Percentiles rank a stretch among this genome's conserved stretches.
Evolutionary conservation across 208 protist species (phyloP).

Genomic region (Acanthamoeba royreba): DNA sequence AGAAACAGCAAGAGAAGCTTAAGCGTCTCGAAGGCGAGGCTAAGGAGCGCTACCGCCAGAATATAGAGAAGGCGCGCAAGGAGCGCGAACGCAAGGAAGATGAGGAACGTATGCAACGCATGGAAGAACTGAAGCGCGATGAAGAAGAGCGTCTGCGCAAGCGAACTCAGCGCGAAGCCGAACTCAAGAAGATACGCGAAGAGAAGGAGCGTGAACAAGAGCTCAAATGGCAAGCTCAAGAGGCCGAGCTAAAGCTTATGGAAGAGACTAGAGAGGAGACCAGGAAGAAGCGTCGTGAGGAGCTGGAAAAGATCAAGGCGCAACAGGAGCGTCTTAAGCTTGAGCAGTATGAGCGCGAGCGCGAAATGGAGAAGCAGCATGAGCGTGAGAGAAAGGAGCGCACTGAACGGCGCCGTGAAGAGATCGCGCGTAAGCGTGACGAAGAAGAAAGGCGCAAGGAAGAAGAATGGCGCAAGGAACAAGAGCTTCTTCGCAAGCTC

Average conservation of each 20-base stretch:
- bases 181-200: not conserved
- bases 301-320: not conserved
- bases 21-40: constrained; percentile 41
- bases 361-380: not conserved
- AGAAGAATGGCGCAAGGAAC: constrained; percentile 5
- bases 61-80: not conserved
- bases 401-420: not conserved
- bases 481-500: not conserved
- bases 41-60: constrained; percentile 20
- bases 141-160: not conserved
- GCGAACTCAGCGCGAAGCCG: not conserved
- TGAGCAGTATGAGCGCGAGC: constrained; percentile 13
- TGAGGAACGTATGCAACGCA: not conserved
- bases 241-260: not conserved
- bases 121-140: constrained; percentile 22
- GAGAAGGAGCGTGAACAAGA: constrained; percentile 22
- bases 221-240: constrained; percentile 26
- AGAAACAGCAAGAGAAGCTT: constrained; percentile 34
- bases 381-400: constrained; percentile 3
- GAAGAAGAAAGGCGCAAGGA: constrained; percentile 42
- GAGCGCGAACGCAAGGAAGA: constrained; percentile 38
- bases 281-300: not conserved
- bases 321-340: constrained; percentile 16
- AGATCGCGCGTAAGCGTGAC: not conserved
- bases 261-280: not conserved